phyloP scores from a whole-genome alignment of 371 early-diverging fungal genomes.

The Mucor velutinosus region DNA sequence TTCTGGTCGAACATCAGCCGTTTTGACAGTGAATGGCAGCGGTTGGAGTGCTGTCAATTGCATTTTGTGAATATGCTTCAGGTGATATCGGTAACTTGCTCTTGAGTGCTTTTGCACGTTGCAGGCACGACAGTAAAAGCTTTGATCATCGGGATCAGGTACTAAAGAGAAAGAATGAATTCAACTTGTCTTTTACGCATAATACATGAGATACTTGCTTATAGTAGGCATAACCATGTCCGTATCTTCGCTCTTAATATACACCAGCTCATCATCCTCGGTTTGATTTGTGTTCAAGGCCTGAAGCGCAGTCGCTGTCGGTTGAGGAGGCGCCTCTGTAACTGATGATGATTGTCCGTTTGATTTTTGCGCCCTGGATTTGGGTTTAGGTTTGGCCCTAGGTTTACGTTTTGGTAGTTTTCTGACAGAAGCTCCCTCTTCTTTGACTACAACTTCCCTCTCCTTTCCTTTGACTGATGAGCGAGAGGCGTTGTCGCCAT shows the following conservation, averaged over 20 bases:
- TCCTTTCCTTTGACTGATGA: not conserved
- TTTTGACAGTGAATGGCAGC: not conserved
- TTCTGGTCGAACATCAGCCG: not conserved
- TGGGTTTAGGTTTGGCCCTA: not conserved
- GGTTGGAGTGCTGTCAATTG: not conserved
- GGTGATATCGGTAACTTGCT: not conserved
- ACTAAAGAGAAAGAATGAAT: not conserved
- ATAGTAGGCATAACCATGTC: not conserved
- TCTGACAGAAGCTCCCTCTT: not conserved
- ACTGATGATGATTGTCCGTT: not conserved
- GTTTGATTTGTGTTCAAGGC: not conserved
- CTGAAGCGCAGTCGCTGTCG: not conserved
- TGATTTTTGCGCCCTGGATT: not conserved
- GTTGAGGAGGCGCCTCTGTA: not conserved
- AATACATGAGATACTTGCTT: not conserved
- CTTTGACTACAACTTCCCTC: not conserved
- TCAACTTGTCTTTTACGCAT: not conserved
- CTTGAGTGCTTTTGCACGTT: not conserved
- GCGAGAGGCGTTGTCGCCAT: not conserved
- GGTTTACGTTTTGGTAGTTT: not conserved
- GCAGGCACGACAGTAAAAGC: constrained; percentile 1
- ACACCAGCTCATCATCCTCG: not conserved
- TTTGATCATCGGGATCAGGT: not conserved
- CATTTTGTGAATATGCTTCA: not conserved
- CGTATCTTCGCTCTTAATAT: not conserved